Evolutionary conservation across 345 rosid species (phyloP).

Genomic region (Eutrema yunnanense): DNA sequence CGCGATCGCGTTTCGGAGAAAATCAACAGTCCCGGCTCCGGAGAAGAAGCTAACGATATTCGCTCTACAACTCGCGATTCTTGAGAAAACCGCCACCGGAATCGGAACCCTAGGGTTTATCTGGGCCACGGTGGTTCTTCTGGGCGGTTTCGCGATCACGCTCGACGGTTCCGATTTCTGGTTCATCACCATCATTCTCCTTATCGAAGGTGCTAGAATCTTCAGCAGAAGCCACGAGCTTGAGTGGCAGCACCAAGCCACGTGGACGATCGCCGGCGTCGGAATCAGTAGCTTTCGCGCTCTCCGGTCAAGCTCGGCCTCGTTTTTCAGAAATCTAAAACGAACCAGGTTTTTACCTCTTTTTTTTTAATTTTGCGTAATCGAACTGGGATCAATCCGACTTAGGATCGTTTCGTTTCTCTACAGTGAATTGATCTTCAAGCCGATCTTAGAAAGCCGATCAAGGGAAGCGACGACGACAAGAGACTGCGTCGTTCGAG

Average conservation of each 20-base stretch:
- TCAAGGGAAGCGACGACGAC: constrained; percentile 24
- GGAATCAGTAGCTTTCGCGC: constrained; percentile 74
- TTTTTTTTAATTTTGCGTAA: neutral
- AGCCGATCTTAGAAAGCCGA: constrained; percentile 4
- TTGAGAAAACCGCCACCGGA: constrained; percentile 83
- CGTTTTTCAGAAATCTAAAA: constrained; percentile 29
- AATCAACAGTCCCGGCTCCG: constrained; percentile 43
- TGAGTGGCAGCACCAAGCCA: constrained; percentile 90
- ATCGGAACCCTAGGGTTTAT: constrained; percentile 89
- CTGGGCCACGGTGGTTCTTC: constrained; percentile 96
- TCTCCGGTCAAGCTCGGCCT: constrained; percentile 47
- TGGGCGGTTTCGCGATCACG: constrained; percentile 90
- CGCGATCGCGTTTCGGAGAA: constrained; percentile 17
- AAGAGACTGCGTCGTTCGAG: constrained; percentile 4
- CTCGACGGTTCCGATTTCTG: constrained; percentile 84
- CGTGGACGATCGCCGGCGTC: constrained; percentile 72
- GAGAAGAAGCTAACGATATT: constrained; percentile 84
- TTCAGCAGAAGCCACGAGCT: constrained; percentile 91
- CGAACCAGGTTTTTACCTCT: neutral
- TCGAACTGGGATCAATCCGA: neutral
- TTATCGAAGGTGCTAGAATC: constrained; percentile 80
- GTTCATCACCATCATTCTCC: constrained; percentile 71
- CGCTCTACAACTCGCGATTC: constrained; percentile 74
- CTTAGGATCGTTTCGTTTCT: neutral
- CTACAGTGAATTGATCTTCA: constrained; percentile 12